Conservation (phyloP, 73 alveolate species). For the Loxodes magnus region DNA sequence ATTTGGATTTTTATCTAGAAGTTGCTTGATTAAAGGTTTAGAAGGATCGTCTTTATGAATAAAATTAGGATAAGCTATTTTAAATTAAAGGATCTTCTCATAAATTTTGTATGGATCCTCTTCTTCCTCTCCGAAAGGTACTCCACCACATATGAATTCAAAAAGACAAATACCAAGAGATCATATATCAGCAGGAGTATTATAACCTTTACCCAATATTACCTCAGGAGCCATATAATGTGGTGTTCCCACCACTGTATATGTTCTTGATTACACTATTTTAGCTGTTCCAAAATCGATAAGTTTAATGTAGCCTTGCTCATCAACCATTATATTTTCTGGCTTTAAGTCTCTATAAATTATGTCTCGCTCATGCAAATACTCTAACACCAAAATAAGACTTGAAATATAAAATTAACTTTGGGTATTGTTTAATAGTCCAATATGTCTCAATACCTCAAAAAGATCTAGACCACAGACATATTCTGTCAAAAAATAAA, state of each 20-base stretch:
- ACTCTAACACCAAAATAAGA: conserved; percentile 43
- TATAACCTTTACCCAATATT: conserved; percentile 58
- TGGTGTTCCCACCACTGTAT: conserved; percentile 51
- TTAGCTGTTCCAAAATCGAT: conserved; percentile 61
- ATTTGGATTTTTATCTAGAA: conserved; percentile 26
- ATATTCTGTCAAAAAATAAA: conserved; percentile 35
- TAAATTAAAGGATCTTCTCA: conserved; percentile 44
- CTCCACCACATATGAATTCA: conserved; percentile 70
- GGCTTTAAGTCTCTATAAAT: conserved; percentile 66
- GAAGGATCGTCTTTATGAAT: conserved; percentile 31
- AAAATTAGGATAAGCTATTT: conserved; percentile 46
- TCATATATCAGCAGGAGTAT: conserved; percentile 60
- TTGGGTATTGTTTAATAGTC: conserved; percentile 25
- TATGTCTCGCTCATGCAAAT: conserved; percentile 44
- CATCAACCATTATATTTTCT: conserved; percentile 61
- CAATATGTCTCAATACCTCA: conserved; percentile 54
- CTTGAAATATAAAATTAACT: conserved; percentile 50
- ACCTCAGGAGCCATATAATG: conserved; percentile 70
- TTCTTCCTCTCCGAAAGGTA: conserved; percentile 73
- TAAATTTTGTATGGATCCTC: conserved; percentile 68
- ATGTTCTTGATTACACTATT: conserved; percentile 28
- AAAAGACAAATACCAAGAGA: conserved; percentile 56
- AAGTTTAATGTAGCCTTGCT: conserved; percentile 38
- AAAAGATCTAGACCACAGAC: conserved; percentile 51
- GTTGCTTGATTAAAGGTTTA: conserved; percentile 24